Evolutionary conservation across 768 basidiomycete species (phyloP), one percentile per base, ranked within the genome.

Genomic region (Mycena amicta): DNA sequence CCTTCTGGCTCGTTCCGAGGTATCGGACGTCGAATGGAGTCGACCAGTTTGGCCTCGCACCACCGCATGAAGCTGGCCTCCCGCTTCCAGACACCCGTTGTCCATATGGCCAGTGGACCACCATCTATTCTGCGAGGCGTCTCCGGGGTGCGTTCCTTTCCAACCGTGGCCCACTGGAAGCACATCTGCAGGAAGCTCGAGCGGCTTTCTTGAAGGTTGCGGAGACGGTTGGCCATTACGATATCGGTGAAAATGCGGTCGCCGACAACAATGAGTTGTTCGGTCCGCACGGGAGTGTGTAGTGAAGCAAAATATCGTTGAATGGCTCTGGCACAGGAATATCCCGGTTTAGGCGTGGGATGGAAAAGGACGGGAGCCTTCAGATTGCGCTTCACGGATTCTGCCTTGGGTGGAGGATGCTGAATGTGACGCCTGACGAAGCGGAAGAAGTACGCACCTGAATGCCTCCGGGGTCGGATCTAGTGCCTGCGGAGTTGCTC

Each of bases 221-320:
- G 71, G 77, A 95, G 86, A 31, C 93, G 85, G 65, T 91, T 89
- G 8, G 93, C 89, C 72, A 98, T 78, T 52, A 98, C 82, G 18
- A 95, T 75, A 70, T 99, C 96, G 0, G 96, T 99, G 66, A 97
- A 90, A 52, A 98, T 74, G 12, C 96, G 83, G 75, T 99, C 96
- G 0, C 96, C 96, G 13, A 99, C 87, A 37, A 98, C 73, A 55
- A 98, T 75, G 41, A 97, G 76, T 57, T 89, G 83, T 25, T 86
- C 75, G 61, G 86, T 82, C 27, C 75, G 71, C 41, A 92, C 67
- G 20, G 88, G 85, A n/a, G 68, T 66, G 6, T 67, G 72, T 27
- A 85, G 79, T 28, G 86, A 82, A 26, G 79, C 74, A 68, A 98
- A 97, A 77, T 97, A 95, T 41, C 72, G 68, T 8, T 84, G 82